These are phyloP conservation scores for Pelargonium citronellum DNA, from an alignment of 441 rosid species.

Conservation along the genomic window DNA sequence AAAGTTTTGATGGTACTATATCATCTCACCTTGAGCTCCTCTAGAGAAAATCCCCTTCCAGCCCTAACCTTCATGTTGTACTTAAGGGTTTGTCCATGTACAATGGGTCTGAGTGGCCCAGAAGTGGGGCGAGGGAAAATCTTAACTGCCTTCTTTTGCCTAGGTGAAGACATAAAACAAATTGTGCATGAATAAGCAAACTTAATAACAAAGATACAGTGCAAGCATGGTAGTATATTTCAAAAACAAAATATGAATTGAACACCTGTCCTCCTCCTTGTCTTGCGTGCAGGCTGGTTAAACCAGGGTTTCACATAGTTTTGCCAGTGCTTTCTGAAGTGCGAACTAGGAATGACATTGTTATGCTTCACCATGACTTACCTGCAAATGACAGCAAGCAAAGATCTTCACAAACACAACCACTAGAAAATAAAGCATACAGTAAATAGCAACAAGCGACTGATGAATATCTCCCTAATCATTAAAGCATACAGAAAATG, in stretches of 20 bases:
- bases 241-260: background rate
- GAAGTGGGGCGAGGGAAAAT: constrained; percentile 80
- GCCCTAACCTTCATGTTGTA: constrained; percentile 83
- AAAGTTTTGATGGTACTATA: background rate
- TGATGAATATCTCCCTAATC: no score
- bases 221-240: background rate
- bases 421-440: background rate
- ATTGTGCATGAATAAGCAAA: background rate
- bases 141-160: constrained; percentile 82
- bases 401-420: background rate
- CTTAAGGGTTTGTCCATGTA: constrained; percentile 76
- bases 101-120: constrained; percentile 76
- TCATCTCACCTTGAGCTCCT: constrained; percentile 67
- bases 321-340: constrained; percentile 86
- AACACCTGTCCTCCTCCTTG: constrained; percentile 61
- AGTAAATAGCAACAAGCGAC: background rate
- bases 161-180: constrained; percentile 33
- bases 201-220: background rate
- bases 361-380: constrained; percentile 63
- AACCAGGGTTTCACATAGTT: constrained; percentile 83
- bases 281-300: constrained; percentile 77
- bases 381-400: constrained; percentile 18
- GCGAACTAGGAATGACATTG: constrained; percentile 69
- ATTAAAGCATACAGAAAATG: no score
- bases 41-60: constrained; percentile 78